Conservation (phyloP, 176 grass and related monocot genomes). For the Oryza nivara region DNA sequence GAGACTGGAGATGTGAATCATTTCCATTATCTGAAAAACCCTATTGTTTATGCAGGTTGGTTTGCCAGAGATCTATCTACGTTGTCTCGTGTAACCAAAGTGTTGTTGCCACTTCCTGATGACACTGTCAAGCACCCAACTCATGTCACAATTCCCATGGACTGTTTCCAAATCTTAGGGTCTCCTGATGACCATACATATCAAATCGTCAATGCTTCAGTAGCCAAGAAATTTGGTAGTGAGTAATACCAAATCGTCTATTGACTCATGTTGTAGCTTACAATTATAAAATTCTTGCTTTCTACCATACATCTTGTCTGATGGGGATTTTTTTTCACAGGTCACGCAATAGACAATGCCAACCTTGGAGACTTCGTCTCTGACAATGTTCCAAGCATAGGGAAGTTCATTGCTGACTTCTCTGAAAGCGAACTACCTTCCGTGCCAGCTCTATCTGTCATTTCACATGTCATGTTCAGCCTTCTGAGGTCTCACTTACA, state of each 20-base stretch:
- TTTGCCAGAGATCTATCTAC: slow-evolving; percentile 76
- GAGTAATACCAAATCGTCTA: slow-evolving; percentile 28
- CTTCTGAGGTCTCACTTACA: slow-evolving; percentile 61
- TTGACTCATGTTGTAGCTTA: slow-evolving; percentile 7
- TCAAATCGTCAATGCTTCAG: slow-evolving; percentile 60
- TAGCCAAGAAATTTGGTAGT: slow-evolving; percentile 65
- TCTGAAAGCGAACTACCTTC: slow-evolving; percentile 44
- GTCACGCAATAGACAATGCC: slow-evolving; percentile 54
- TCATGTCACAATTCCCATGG: slow-evolving; percentile 56
- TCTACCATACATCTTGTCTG: slow-evolving; percentile 14
- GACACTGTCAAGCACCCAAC: slow-evolving; percentile 49
- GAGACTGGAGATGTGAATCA: no score
- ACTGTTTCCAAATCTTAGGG: slow-evolving; percentile 71
- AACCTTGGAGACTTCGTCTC: slow-evolving; percentile 69
- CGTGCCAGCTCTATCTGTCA: slow-evolving; percentile 63
- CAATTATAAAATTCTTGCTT: slow-evolving; percentile 5
- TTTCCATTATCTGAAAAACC: not conserved
- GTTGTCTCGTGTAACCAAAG: slow-evolving; percentile 47
- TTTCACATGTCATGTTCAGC: slow-evolving; percentile 73
- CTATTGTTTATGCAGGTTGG: slow-evolving; percentile 58
- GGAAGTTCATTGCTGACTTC: slow-evolving; percentile 60
- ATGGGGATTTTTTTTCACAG: slow-evolving; percentile 29
- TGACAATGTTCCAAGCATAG: slow-evolving; percentile 65
- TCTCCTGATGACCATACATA: slow-evolving; percentile 61
- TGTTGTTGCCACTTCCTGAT: slow-evolving; percentile 53